These are phyloP conservation scores for Hymenotorrendiella dingleyae DNA, from an alignment of 2,329 filamentous ascomycete species.

Conservation along the genomic window DNA sequence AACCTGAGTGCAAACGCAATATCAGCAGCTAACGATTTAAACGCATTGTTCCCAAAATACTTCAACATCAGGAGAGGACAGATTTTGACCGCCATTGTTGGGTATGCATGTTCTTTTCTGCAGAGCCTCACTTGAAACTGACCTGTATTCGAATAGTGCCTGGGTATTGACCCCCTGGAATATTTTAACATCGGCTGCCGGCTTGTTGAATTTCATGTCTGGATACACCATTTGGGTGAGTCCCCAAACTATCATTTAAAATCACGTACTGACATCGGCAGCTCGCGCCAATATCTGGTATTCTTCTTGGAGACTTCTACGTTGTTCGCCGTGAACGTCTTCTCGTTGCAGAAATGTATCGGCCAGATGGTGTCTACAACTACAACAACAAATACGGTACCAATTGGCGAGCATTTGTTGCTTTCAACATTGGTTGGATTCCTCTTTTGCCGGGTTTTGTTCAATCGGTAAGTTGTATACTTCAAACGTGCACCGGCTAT, in stretches of 20 bases:
- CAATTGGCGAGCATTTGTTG: constrained; percentile 23
- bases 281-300: constrained; percentile 34
- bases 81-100: constrained; percentile 36
- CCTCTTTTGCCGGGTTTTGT: constrained; percentile 26
- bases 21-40: constrained; percentile 34
- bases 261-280: too few species aligned
- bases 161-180: constrained; percentile 42
- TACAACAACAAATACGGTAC: constrained; percentile 24
- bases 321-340: constrained; percentile 30
- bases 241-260: too few species aligned
- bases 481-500: too few species aligned
- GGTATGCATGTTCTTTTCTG: too few species aligned
- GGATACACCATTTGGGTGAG: constrained; percentile 33
- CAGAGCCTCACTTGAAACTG: too few species aligned
- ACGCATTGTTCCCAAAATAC: constrained; percentile 43
- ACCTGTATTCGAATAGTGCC: too few species aligned
- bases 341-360: constrained; percentile 32
- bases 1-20: constrained; percentile 38
- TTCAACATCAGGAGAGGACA: constrained; percentile 44
- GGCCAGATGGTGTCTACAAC: constrained; percentile 21
- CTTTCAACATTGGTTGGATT: constrained; percentile 20
- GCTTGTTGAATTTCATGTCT: constrained; percentile 30
- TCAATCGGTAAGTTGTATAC: too few species aligned
- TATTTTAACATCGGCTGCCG: constrained; percentile 33
- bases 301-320: constrained; percentile 32